Percentiles rank a stretch among this genome's conserved stretches.
phyloP scores from a whole-genome alignment of 257 asterid species.

The Nicotiana tabacum region DNA sequence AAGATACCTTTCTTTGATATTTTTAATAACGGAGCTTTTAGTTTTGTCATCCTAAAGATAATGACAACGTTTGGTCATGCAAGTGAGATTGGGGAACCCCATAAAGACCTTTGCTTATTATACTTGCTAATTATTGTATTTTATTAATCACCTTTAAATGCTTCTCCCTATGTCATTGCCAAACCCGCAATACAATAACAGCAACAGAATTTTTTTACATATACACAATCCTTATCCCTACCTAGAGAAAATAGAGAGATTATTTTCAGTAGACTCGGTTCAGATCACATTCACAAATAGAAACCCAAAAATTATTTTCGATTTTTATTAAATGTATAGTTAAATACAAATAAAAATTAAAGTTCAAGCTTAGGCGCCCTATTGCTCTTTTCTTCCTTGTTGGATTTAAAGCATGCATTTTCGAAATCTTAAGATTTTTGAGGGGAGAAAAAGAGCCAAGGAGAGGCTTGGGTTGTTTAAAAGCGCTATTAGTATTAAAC shows the following conservation, averaged over 20 bases:
- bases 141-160: not conserved
- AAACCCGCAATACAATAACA: no score
- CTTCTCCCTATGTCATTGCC: not conserved
- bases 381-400: no score
- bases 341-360: no score
- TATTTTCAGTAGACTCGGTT: no score
- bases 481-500: not conserved
- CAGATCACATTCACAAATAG: no score
- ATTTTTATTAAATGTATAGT: no score
- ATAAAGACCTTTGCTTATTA: not conserved
- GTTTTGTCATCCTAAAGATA: conserved; percentile 37
- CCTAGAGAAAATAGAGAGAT: no score
- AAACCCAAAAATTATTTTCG: no score
- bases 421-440: not conserved
- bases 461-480: not conserved
- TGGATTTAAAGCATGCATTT: not conserved
- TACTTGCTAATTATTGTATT: not conserved
- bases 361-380: no score
- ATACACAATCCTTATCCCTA: no score
- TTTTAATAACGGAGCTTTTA: conserved; percentile 17
- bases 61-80: conserved; percentile 41
- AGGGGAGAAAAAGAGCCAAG: not conserved
- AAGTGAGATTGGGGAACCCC: conserved; percentile 30
- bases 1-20: conserved; percentile 5
- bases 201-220: no score